Evolutionary conservation across 176 grass and related monocot species (phyloP).

Genomic region (Triticum urartu): DNA sequence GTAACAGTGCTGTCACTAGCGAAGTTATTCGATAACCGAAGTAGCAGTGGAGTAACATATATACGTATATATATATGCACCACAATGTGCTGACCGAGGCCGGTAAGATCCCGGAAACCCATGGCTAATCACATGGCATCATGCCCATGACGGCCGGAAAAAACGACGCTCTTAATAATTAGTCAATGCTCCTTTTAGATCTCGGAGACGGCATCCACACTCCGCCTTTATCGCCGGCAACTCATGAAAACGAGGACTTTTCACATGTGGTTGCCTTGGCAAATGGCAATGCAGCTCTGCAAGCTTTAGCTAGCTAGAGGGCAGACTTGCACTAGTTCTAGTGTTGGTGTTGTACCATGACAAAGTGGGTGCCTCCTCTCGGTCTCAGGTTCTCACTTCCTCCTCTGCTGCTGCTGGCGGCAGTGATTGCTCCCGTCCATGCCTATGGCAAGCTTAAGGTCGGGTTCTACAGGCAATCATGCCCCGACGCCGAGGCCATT

Average conservation of each 20-base stretch:
- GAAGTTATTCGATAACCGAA: background rate
- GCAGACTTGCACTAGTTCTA: background rate
- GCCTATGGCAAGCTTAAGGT: conserved; percentile 26
- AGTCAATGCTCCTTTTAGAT: conserved; percentile 18
- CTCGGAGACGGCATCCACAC: conserved; percentile 27
- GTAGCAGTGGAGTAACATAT: background rate
- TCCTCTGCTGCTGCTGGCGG: background rate
- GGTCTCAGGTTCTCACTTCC: background rate
- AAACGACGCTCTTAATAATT: conserved; percentile 10
- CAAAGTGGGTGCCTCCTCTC: background rate
- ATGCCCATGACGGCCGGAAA: conserved; percentile 19
- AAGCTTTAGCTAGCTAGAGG: background rate
- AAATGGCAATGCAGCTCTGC: background rate
- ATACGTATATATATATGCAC: background rate
- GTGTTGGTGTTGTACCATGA: conserved; percentile 8
- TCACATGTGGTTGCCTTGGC: background rate
- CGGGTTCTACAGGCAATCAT: conserved; percentile 52
- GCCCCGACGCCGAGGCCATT: conserved; percentile 49
- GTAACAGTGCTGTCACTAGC: background rate
- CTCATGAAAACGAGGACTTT: background rate
- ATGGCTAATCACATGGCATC: conserved; percentile 46
- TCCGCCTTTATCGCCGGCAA: background rate
- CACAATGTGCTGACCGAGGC: background rate
- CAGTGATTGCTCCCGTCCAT: conserved; percentile 9
- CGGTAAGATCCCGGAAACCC: conserved; percentile 34